Base-by-base conservation (phyloP, 2,329 filamentous ascomycete species). In the Trichoderma brevicompactum region DNA sequence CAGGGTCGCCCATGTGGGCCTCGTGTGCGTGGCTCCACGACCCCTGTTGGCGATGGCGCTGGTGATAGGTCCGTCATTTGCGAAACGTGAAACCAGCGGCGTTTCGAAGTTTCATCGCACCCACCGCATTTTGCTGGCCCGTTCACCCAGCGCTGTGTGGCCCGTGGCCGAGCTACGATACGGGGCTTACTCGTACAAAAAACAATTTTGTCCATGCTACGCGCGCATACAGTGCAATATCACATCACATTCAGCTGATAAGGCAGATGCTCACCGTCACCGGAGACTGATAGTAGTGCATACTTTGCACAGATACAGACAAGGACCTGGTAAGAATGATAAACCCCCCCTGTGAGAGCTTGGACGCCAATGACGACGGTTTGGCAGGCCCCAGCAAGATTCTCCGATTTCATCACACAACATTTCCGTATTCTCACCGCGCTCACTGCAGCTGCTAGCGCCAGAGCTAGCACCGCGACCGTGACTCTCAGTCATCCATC, bases 41-140 rank as follows among this genome's bases (percentile, higher is more conserved):
- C 63, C 53, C 49, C 63, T 41, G 38, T 58, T 34, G 41, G 48
- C 23, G 15, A 8, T 32, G 55, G 38, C 56, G 64, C 64, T 12
- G 61, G 40, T 67, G 67, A 71, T 70, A 66, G 71, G 68, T 53
- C 61, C 49, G 55, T 46, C 60, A 55, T 56, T 59, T 46, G 65
- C 66, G 52, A 63, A 68, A 62, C 65, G 56, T 72, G 71, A 73
- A 73, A 73, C 71, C 62, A 64, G 67, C 68, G 64, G 66, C 66
- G 71, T 73, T 72, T 73, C 71, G 71, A 64, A 68, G 28, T 66
- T 36, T 59, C 49, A 56, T 59, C 55, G 43, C 49, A 53, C 34
- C 58, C 56, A 53, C 50, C 49, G 62, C 52, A 36, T 54, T 53
- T 53, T 53, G 55, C 48, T 65, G 56, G 58, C 64, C 43, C 34